A percentile compares a stretch with the other conserved stretches of the same genome.
Conservation (phyloP, 441 rosid species). For the Isatis lusitanica region DNA sequence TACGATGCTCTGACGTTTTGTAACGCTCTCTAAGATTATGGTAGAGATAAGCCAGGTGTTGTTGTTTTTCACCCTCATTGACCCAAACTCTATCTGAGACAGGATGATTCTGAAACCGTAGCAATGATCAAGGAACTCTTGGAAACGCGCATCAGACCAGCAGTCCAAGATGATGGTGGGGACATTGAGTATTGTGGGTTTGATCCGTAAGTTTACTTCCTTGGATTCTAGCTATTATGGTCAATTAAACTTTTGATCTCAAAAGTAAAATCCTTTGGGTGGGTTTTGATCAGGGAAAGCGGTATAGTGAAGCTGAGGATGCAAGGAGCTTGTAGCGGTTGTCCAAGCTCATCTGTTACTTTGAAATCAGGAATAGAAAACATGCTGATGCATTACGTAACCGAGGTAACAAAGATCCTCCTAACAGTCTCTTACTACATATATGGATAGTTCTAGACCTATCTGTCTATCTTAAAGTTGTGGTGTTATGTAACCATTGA, state of each 20-base stretch:
- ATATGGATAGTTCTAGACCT: background rate
- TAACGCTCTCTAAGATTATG: background rate
- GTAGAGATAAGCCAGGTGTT: background rate
- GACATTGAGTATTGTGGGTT: conserved; percentile 91
- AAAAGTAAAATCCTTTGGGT: background rate
- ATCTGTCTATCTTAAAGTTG: background rate
- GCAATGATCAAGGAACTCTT: conserved; percentile 96
- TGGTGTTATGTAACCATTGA: background rate
- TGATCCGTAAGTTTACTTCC: conserved; percentile 58
- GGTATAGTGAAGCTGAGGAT: conserved; percentile 84
- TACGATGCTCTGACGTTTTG: background rate
- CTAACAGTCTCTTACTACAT: background rate
- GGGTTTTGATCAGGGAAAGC: conserved; percentile 58
- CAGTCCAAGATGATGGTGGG: conserved; percentile 98
- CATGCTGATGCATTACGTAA: conserved; percentile 96
- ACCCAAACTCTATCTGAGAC: background rate
- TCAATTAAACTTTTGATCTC: background rate
- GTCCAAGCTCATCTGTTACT: conserved; percentile 96
- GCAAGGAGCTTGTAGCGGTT: conserved; percentile 99
- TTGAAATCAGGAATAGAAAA: conserved; percentile 93
- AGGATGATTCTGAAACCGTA: conserved; percentile 96
- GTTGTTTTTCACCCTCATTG: background rate
- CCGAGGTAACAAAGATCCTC: conserved; percentile 61
- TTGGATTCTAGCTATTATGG: background rate
- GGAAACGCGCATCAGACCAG: conserved; percentile 94